phyloP scores from a whole-genome alignment of 305 asterid species.

The Fraxinus dipetala region DNA sequence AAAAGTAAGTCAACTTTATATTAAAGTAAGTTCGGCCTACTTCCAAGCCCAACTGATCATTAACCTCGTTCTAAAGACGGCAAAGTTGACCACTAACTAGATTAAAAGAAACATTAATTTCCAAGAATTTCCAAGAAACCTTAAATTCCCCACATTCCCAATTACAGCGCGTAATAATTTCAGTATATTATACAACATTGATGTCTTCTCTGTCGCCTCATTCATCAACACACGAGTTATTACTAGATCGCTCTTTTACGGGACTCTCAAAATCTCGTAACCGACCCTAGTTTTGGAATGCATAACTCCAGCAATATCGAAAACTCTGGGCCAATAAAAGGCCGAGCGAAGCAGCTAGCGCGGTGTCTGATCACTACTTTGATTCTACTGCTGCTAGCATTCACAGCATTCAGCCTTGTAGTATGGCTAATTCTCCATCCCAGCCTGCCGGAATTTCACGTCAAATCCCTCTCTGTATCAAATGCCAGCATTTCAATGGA shows the following conservation, averaged over 20 bases:
- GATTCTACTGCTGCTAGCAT: background rate
- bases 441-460: background rate
- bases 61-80: background rate
- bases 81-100: background rate
- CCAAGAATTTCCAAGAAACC: background rate
- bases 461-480: background rate
- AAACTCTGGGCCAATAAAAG: background rate
- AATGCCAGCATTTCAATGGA: background rate
- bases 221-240: background rate
- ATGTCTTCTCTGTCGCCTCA: background rate
- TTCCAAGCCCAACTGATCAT: background rate
- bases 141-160: background rate
- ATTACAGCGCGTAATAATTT: background rate
- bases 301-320: background rate
- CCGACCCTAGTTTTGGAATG: background rate
- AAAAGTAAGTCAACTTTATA: background rate
- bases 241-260: background rate
- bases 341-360: background rate
- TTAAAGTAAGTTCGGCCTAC: background rate
- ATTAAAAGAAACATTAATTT: background rate
- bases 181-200: background rate
- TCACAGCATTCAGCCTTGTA: background rate
- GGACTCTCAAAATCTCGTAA: background rate
- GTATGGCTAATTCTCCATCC: background rate
- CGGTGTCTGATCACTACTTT: background rate